These are phyloP conservation scores for Vaccinium darrowii DNA, from an alignment of 148 eudicot species.

Conservation along the genomic window DNA sequence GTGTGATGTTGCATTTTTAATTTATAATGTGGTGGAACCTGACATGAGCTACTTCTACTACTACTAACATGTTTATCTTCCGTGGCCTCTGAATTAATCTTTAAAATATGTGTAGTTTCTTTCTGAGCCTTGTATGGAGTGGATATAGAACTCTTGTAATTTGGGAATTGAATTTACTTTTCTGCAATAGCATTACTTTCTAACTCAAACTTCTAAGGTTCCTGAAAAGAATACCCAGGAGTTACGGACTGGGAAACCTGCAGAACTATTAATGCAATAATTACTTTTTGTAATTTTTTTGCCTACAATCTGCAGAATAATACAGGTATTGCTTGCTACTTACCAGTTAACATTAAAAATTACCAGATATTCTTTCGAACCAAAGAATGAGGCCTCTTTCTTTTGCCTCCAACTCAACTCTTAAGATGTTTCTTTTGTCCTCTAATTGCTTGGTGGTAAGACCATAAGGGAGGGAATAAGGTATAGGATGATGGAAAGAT, in stretches of 20 bases:
- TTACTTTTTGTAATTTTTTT: not conserved
- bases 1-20: not conserved
- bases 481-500: not conserved
- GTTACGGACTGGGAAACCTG: not conserved
- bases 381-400: not conserved
- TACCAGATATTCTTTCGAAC: not conserved
- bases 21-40: not conserved
- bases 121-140: not conserved
- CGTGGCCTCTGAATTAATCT: not conserved
- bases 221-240: not conserved
- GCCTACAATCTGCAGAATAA: not conserved
- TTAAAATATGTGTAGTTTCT: not conserved
- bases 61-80: not conserved
- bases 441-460: not conserved
- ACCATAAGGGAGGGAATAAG: not conserved
- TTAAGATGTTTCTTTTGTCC: conserved; percentile 1
- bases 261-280: not conserved
- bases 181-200: not conserved
- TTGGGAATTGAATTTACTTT: not conserved
- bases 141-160: not conserved
- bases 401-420: not conserved
- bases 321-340: not conserved
- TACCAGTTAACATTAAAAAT: too few species aligned
- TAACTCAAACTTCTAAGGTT: not conserved
- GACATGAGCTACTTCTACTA: not conserved